Conservation (phyloP, 78 protist genomes). For the Dictyostelium intermedium region DNA sequence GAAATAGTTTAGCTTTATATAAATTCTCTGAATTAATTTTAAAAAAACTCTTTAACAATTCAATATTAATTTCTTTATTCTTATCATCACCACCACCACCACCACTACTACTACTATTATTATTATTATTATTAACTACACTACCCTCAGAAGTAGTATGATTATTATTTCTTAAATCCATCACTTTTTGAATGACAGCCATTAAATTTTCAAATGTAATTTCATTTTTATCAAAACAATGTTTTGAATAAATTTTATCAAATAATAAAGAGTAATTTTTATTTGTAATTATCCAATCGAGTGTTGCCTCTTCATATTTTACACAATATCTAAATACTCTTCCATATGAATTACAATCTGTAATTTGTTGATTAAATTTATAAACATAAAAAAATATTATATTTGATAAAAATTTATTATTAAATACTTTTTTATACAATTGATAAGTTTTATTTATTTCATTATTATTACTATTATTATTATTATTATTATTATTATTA, state of each 20-base stretch:
- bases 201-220: neutral
- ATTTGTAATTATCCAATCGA: neutral
- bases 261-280: neutral
- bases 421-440: neutral
- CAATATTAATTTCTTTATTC: neutral
- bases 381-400: neutral
- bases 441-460: neutral
- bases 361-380: neutral
- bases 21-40: neutral
- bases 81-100: neutral
- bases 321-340: neutral
- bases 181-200: neutral
- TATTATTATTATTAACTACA: neutral
- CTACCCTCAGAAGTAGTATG: too few species aligned
- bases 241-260: neutral
- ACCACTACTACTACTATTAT: neutral
- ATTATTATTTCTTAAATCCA: neutral
- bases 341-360: neutral
- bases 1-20: neutral
- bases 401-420: neutral
- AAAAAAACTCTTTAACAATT: neutral
- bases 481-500: too few species aligned
- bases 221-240: neutral
- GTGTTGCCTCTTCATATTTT: neutral
- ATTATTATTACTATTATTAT: too few species aligned